A percentile compares a stretch with the other conserved stretches of the same genome.
These are phyloP conservation scores for Fusarium udum DNA, from an alignment of 2,329 filamentous ascomycete species.

Conservation along the genomic window DNA sequence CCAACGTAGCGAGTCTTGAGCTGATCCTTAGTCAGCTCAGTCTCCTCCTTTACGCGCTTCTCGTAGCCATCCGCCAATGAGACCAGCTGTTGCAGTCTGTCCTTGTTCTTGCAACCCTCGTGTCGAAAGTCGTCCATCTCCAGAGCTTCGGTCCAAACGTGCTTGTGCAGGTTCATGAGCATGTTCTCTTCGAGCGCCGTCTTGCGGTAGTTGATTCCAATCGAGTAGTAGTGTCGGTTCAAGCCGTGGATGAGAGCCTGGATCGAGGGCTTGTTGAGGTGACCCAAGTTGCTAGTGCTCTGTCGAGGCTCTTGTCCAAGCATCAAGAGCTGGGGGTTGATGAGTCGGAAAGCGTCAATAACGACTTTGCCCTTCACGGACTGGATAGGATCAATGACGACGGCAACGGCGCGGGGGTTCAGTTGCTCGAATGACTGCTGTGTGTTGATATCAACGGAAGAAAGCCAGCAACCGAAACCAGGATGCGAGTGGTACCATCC, in stretches of 20 bases:
- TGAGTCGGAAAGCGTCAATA: slow-evolving; percentile 97
- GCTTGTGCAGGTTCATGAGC: slow-evolving; percentile 99
- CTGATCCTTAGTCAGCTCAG: slow-evolving; percentile 95
- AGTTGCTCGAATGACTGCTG: slow-evolving; percentile 99
- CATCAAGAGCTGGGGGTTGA: slow-evolving; percentile 97
- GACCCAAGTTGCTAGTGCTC: slow-evolving; percentile 96
- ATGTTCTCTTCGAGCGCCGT: slow-evolving; percentile 98
- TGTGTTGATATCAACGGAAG: slow-evolving; percentile 98
- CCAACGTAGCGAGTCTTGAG: slow-evolving; percentile 98
- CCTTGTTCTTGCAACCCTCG: slow-evolving; percentile 87
- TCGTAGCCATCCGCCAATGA: slow-evolving; percentile 94
- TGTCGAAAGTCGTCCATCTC: slow-evolving; percentile 95
- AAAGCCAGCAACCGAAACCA: slow-evolving; percentile 98
- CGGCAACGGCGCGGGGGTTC: slow-evolving; percentile 93
- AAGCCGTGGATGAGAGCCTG: slow-evolving; percentile 98
- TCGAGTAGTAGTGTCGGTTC: slow-evolving; percentile 99
- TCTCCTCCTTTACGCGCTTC: slow-evolving; percentile 99
- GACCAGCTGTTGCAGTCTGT: slow-evolving; percentile 87
- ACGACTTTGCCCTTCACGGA: slow-evolving; percentile 99
- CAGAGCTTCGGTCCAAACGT: slow-evolving; percentile 97
- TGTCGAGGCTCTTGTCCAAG: slow-evolving; percentile 97
- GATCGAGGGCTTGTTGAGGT: slow-evolving; percentile 99
- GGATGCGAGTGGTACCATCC: slow-evolving; percentile 99
- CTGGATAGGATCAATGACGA: slow-evolving; percentile 98
- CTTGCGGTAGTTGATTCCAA: slow-evolving; percentile 98